Percentiles rank a stretch among this genome's conserved stretches.
Conservation (phyloP, 1,284 basidiomycete species). For the Microbotryum silenes-acaulis region DNA sequence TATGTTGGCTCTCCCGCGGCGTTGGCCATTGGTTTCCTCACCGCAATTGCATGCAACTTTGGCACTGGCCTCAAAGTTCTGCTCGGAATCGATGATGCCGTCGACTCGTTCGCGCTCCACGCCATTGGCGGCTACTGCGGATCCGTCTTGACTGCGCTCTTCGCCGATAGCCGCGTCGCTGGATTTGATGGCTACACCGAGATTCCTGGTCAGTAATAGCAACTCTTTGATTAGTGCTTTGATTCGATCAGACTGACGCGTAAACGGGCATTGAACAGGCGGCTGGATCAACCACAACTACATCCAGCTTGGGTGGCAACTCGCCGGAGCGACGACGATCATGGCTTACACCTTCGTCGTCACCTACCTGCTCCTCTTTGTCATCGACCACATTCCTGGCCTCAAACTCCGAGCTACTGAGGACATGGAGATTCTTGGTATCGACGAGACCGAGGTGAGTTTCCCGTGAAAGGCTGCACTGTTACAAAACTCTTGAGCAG, state of each 20-base stretch:
- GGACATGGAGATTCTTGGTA: conserved; percentile 79
- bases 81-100: conserved; percentile 4
- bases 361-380: conserved; percentile 67
- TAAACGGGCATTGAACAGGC: background rate
- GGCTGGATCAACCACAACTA: conserved; percentile 80
- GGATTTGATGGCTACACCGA: conserved; percentile 64
- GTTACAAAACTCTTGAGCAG: too few relatives aligned
- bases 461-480: too few relatives aligned
- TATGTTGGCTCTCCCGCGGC: conserved; percentile 79
- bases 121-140: background rate
- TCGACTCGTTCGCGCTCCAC: background rate
- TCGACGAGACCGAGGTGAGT: conserved; percentile 83
- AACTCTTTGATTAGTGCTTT: background rate
- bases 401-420: conserved; percentile 68
- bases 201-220: conserved; percentile 51
- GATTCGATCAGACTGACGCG: background rate
- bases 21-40: conserved; percentile 75
- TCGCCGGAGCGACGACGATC: conserved; percentile 69
- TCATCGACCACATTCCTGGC: conserved; percentile 84
- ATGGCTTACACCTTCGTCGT: conserved; percentile 54
- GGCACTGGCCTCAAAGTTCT: conserved; percentile 7
- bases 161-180: conserved; percentile 80
- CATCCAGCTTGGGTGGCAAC: conserved; percentile 78
- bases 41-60: conserved; percentile 62
- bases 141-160: background rate